Conservation (phyloP, 2,329 filamentous ascomycete genomes). For the Coniochaeta ligniaria region DNA sequence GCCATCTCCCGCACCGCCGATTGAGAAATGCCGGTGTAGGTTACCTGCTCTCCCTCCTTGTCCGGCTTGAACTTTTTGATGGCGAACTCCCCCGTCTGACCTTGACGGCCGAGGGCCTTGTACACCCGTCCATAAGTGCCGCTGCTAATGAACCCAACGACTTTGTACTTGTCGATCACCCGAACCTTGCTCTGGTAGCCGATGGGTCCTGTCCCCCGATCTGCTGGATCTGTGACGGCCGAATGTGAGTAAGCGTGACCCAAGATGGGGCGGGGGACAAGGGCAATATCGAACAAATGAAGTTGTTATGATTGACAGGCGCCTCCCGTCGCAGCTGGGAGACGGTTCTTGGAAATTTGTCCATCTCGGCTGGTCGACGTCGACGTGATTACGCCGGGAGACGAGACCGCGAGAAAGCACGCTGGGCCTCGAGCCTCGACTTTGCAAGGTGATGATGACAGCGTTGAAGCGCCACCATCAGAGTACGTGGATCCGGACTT, state of each 20-base stretch:
- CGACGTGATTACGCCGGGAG: neutral
- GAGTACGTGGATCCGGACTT: neutral
- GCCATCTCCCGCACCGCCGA: conserved; percentile 97
- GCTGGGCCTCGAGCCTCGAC: neutral
- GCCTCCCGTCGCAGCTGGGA: neutral
- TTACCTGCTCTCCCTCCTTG: conserved; percentile 90
- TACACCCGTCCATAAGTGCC: conserved; percentile 98
- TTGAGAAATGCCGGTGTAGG: conserved; percentile 96
- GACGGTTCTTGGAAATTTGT: neutral
- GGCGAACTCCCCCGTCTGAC: conserved; percentile 75
- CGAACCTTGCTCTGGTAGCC: conserved; percentile 72
- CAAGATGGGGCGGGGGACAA: conserved; percentile 19
- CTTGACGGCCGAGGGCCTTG: conserved; percentile 77
- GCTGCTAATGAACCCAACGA: conserved; percentile 96
- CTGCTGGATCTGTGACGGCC: conserved; percentile 38
- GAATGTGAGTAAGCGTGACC: neutral
- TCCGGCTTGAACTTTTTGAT: conserved; percentile 99
- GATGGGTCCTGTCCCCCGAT: conserved; percentile 37
- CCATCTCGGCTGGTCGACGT: neutral
- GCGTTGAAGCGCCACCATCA: neutral
- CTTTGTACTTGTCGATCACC: conserved; percentile 88
- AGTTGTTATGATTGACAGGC: neutral
- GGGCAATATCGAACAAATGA: conserved; percentile 7
- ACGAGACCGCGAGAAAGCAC: neutral
- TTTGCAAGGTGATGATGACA: neutral